Conservation (phyloP, 2,329 filamentous ascomycete species). For the Purpureocillium lavendulum region DNA sequence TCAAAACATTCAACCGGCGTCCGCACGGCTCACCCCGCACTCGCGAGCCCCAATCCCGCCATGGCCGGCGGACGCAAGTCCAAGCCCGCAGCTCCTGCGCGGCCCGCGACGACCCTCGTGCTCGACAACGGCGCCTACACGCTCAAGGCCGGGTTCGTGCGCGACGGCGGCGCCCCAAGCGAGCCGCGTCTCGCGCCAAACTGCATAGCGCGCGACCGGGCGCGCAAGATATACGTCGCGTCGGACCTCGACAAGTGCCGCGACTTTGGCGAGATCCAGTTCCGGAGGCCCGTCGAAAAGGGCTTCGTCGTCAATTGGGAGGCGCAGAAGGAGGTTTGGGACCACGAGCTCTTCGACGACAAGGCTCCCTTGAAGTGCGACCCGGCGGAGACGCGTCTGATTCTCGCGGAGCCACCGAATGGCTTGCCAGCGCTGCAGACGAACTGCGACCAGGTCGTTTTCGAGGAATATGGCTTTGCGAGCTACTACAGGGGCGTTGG, state of each 20-base stretch:
- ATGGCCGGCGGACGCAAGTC: constrained; percentile 44
- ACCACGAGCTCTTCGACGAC: constrained; percentile 71
- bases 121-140: constrained; percentile 90
- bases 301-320: constrained; percentile 97
- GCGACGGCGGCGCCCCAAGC: constrained; percentile 29
- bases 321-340: constrained; percentile 91
- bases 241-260: constrained; percentile 70
- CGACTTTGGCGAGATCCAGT: constrained; percentile 83
- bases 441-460: constrained; percentile 92
- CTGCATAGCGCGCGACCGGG: constrained; percentile 76
- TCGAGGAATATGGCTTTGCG: constrained; percentile 92
- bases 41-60: neutral
- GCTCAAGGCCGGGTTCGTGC: constrained; percentile 79
- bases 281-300: constrained; percentile 85
- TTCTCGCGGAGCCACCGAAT: constrained; percentile 83
- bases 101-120: constrained; percentile 64
- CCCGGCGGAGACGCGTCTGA: constrained; percentile 70
- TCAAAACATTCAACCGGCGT: no score
- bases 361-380: constrained; percentile 62
- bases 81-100: constrained; percentile 39
- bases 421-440: constrained; percentile 71
- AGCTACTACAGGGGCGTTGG: constrained; percentile 74
- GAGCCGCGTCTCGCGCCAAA: constrained; percentile 75
- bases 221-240: constrained; percentile 70
- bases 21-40: no score